phyloP scores from a whole-genome alignment of 2,329 filamentous ascomycete species.

The Thermoascus crustaceus region DNA sequence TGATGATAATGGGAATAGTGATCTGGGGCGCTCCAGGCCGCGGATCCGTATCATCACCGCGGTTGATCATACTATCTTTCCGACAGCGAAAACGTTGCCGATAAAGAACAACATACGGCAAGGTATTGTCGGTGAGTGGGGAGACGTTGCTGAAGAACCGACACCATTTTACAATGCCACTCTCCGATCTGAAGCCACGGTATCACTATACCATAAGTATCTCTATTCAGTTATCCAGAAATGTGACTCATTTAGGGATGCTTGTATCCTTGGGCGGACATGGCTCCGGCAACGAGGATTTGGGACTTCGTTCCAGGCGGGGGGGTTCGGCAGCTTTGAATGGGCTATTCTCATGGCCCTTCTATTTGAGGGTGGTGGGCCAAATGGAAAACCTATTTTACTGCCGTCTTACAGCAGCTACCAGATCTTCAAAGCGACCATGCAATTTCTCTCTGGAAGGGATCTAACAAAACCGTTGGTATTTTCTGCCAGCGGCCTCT shows the following conservation, averaged over 20 bases:
- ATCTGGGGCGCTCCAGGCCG: conserved; percentile 39
- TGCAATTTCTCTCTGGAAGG: conserved; percentile 75
- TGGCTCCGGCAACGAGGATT: conserved; percentile 90
- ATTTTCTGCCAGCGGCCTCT: conserved; percentile 20
- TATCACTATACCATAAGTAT: conserved; percentile 65
- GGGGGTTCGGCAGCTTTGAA: conserved; percentile 90
- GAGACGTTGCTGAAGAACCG: conserved; percentile 40
- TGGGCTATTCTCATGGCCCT: conserved; percentile 76
- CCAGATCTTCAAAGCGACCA: conserved; percentile 84
- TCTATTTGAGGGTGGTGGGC: conserved; percentile 67
- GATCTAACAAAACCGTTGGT: conserved; percentile 64
- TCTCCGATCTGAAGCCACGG: conserved; percentile 66
- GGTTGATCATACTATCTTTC: conserved; percentile 60
- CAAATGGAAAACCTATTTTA: conserved; percentile 62
- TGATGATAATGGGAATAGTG: conserved; percentile 24
- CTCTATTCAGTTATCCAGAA: conserved; percentile 61
- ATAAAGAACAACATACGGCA: conserved; percentile 61
- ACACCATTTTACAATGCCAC: conserved; percentile 88
- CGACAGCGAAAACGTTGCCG: conserved; percentile 61
- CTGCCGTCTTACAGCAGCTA: conserved; percentile 79
- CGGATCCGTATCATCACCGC: conserved; percentile 71
- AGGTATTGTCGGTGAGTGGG: conserved; percentile 31
- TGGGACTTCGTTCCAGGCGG: conserved; percentile 56
- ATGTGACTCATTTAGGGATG: conserved; percentile 68
- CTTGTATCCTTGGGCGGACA: conserved; percentile 73